Percentiles rank a stretch among this genome's conserved stretches.
Conservation (phyloP, 2,329 filamentous ascomycete genomes). For the Atkinsonella hypoxylon region DNA sequence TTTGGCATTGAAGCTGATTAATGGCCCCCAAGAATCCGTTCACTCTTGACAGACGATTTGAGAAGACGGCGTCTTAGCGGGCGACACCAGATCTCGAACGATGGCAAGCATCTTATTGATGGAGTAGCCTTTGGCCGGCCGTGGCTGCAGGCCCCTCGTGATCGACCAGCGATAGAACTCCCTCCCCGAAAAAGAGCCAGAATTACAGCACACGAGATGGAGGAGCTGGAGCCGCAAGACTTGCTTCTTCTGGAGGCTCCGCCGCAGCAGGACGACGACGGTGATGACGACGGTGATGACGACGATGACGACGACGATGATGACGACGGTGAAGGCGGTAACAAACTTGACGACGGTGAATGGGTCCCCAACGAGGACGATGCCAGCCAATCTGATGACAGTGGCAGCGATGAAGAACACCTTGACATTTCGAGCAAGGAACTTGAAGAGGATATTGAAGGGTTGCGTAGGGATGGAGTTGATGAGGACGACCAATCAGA, state of each 20-base stretch:
- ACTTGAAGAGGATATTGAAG: conserved; percentile 1
- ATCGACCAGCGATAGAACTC: conserved; percentile 56
- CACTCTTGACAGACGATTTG: conserved; percentile 63
- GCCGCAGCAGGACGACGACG: conserved; percentile 22
- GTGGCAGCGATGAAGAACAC: conserved; percentile 6
- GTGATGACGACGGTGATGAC: conserved; percentile 22
- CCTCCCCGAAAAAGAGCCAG: conserved; percentile 61
- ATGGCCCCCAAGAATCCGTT: conserved; percentile 50
- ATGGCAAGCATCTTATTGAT: conserved; percentile 74
- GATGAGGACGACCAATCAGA: neutral
- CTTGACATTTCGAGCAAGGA: conserved; percentile 4
- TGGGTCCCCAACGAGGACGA: neutral
- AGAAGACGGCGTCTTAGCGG: conserved; percentile 62
- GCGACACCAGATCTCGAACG: conserved; percentile 65
- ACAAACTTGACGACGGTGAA: neutral
- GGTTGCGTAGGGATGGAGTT: neutral
- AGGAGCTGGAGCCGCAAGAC: conserved; percentile 15
- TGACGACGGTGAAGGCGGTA: no score
- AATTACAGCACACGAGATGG: conserved; percentile 27
- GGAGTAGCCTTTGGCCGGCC: conserved; percentile 74
- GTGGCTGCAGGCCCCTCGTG: conserved; percentile 44
- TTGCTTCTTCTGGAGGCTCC: conserved; percentile 22
- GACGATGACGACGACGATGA: conserved; percentile 8
- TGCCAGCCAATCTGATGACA: neutral
- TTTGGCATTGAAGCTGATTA: no score